Conservation (phyloP, 176 grass and related monocot genomes). For the Hyparrhenia diplandra region DNA sequence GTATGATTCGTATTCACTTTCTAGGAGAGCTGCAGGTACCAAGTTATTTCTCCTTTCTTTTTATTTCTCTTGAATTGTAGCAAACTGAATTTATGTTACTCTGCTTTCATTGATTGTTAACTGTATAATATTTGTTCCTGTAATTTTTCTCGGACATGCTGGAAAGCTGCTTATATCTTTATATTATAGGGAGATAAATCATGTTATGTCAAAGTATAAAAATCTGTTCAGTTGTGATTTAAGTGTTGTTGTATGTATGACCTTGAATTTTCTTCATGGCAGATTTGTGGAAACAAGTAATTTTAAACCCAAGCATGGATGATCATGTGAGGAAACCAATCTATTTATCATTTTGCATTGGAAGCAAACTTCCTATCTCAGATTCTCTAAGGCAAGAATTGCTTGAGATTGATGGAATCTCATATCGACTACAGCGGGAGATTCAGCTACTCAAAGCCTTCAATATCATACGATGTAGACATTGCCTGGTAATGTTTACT, state of each 20-base stretch:
- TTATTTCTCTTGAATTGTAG: neutral
- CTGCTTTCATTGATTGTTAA: slow-evolving; percentile 7
- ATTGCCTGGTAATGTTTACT: slow-evolving; percentile 67
- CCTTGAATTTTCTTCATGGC: slow-evolving; percentile 18
- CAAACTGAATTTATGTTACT: slow-evolving; percentile 18
- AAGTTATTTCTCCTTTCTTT: slow-evolving; percentile 21
- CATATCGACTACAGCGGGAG: slow-evolving; percentile 70
- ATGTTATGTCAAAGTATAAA: neutral
- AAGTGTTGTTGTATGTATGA: slow-evolving; percentile 6
- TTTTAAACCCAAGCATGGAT: slow-evolving; percentile 67
- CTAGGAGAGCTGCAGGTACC: slow-evolving; percentile 67
- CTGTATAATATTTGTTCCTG: neutral
- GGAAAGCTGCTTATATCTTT: neutral
- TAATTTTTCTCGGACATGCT: neutral
- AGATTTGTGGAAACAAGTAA: slow-evolving; percentile 83
- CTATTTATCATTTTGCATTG: slow-evolving; percentile 79
- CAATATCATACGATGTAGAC: slow-evolving; percentile 74
- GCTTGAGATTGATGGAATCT: slow-evolving; percentile 91
- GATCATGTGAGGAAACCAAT: slow-evolving; percentile 63
- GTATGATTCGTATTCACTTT: slow-evolving; percentile 86
- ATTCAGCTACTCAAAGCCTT: slow-evolving; percentile 82
- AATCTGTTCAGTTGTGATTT: slow-evolving; percentile 10
- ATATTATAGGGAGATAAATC: neutral
- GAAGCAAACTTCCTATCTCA: slow-evolving; percentile 75
- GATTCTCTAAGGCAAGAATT: slow-evolving; percentile 69